Base-by-base conservation (phyloP, 2,329 filamentous ascomycete species). In the Verticillium isaacii region DNA sequence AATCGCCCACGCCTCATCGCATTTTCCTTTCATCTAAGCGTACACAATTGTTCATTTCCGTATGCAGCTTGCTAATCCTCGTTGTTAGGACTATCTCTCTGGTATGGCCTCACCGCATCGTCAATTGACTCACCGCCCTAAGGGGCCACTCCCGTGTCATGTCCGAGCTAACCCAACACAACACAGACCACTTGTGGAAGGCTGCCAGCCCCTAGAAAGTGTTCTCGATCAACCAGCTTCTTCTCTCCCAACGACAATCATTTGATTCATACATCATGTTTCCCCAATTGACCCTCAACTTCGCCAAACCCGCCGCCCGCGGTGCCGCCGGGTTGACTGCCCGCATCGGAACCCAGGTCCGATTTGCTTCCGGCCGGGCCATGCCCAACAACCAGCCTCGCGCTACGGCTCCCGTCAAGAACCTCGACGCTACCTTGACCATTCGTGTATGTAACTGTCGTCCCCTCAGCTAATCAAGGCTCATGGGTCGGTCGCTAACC, bases 361-460 rank as follows among this genome's bases (percentile, higher is more conserved):
- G 73, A 68, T 75, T 69, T 68, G 71, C 73, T 68, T 77, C 73
- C 71, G 86, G 88, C 71, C 86, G 91, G 71, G 81, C 85, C 69
- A 88, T 90, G 80, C 87, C 89, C 65, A 75, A 80, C 39, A 79
- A 78, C 62, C 78, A 81, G 65, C 77, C 82, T 66, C 82, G 82
- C 67, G 83, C 86, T 64, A 93, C 83, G 57, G 73, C 89, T 66
- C 86, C 89, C 63, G 87, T 87, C 65, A 85, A 87, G 56, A 85
- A 85, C 71, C 89, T 93, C 71, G 85, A 91, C 70, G 95, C 95
- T 66, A 98, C 95, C 63, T 91, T 99, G 73, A 98, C 94, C 66
- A 96, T 99, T 77, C 90, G 91, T 79, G 90, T 92, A 82, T 61
- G 86, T 78, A 36, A 54, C 32, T 45, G 54, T 37, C 55, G 56